These are phyloP conservation scores for Trichosporon inkin DNA, from an alignment of 1,284 basidiomycete genomes.

Conservation along the genomic window DNA sequence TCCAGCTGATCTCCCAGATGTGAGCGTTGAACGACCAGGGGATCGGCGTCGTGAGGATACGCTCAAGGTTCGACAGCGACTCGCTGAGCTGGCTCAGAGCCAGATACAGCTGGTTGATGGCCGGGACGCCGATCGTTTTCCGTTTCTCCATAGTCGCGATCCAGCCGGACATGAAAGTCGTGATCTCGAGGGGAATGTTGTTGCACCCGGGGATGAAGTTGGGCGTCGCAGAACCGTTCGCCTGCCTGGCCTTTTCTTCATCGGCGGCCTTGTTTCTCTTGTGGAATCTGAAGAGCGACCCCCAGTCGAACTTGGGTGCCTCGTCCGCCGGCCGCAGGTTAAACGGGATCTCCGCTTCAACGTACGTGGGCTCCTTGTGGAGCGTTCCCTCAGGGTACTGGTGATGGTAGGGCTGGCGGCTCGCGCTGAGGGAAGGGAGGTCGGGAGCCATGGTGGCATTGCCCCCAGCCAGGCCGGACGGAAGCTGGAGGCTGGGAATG, in stretches of 20 bases:
- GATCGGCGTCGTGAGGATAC: constrained; percentile 72
- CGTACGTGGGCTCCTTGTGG: constrained; percentile 27
- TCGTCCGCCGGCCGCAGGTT: constrained; percentile 54
- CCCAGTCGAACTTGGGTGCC: constrained; percentile 62
- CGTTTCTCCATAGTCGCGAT: constrained; percentile 60
- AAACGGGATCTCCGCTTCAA: constrained; percentile 54
- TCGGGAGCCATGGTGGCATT: constrained; percentile 32
- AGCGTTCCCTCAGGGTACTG: background rate
- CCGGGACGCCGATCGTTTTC: constrained; percentile 63
- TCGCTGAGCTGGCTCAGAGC: constrained; percentile 62
- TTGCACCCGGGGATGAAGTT: background rate
- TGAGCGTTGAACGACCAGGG: constrained; percentile 64
- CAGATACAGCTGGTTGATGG: constrained; percentile 57
- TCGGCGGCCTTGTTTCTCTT: constrained; percentile 1
- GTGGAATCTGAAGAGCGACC: constrained; percentile 60
- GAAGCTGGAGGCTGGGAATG: constrained; percentile 40
- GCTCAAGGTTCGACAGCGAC: constrained; percentile 64
- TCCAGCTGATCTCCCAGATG: constrained; percentile 46
- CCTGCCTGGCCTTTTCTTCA: background rate
- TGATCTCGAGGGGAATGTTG: constrained; percentile 61
- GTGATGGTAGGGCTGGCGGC: background rate
- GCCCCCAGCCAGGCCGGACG: constrained; percentile 30
- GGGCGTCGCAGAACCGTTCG: background rate
- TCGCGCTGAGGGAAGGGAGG: constrained; percentile 20
- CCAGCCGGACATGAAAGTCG: constrained; percentile 67